Evolutionary conservation across 2,329 filamentous ascomycete species (phyloP), one percentile per base, ranked within the genome.

Genomic region (Penicillium frequentans): DNA sequence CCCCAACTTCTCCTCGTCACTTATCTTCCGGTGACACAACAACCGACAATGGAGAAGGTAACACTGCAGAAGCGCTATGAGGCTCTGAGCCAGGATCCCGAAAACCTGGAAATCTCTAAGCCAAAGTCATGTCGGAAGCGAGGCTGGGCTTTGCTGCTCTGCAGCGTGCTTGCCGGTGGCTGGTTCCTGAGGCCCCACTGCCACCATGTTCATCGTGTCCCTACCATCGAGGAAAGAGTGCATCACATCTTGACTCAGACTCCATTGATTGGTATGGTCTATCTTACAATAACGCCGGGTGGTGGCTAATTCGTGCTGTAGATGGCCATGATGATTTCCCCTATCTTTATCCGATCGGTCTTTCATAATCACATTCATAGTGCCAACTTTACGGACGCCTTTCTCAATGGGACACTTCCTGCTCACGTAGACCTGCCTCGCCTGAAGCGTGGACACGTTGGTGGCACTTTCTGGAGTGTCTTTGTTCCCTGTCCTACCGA

Each of bases 401-500:
- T 96, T 68, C 83, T 88, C 62, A 77, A 89, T 23, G 91, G 90
- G 31, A 84, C 84, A 1, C 75, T 96, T 51, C 69, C 73, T 0
- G 81, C 81, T 3, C 90, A 98, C 64, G 88, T 95, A 52, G 93
- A 98, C 72, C 77, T 96, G 9, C 87, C 89, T 1, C 86, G 93
- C 5, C 81, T 96, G 48, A 81, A 84, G 35, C 74, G 84, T 49
- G 92, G 93, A 60, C 64, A 66, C 29, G 67, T 74, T 5, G 92
- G 92, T 39, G 93, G 92, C 54, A 87, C 90, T n/a, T 97, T 97
- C 72, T 97, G 93, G 93, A 93, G 89, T 70, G 91, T 95, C 10
- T 98, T 83, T 67, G 86, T 89, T 42, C 84, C 85, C 0, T 97
- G 93, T 69, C 92, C 93, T 0, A 73, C 75, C 11, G 86, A 93